Evolutionary conservation across 352 stramenopile genomes (phyloP).

Genomic region (Globisporangium cederbergense): DNA sequence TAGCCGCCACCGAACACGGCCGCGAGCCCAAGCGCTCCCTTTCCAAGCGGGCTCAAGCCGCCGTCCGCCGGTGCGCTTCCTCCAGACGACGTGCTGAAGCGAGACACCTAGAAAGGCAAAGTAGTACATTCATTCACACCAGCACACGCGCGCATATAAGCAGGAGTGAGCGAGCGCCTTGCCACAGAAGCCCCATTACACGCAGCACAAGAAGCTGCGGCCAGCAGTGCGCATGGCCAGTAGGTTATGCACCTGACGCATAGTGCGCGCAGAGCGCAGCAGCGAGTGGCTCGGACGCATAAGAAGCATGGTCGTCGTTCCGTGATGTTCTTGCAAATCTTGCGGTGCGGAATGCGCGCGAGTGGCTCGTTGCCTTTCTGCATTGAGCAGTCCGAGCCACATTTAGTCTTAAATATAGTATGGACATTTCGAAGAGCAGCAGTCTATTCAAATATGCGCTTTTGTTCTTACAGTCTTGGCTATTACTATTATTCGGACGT

Average conservation of each 20-base stretch:
- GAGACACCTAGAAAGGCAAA: neutral
- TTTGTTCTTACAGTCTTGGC: no score
- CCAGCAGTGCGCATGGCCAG: no score
- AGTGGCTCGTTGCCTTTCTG: neutral
- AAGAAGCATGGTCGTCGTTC: conserved; percentile 9
- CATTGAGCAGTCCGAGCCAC: no score
- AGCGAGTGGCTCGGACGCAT: conserved; percentile 8
- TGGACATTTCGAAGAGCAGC: neutral
- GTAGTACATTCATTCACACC: neutral
- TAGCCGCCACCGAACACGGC: conserved; percentile 62
- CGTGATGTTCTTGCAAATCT: neutral
- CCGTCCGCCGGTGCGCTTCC: conserved; percentile 5
- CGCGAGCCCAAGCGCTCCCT: conserved; percentile 41
- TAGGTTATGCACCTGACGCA: conserved; percentile 4
- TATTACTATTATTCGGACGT: no score
- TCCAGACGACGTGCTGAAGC: conserved; percentile 6
- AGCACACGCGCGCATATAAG: no score
- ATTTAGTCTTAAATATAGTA: neutral
- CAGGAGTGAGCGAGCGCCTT: neutral
- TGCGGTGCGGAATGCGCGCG: neutral
- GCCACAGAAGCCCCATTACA: no score
- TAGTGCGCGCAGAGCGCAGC: conserved; percentile 7
- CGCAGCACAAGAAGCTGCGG: no score
- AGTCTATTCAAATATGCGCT: no score
- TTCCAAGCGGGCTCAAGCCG: conserved; percentile 37